Evolutionary conservation across 73 alveolate species (phyloP).

Genomic region (Loxodes magnus): DNA sequence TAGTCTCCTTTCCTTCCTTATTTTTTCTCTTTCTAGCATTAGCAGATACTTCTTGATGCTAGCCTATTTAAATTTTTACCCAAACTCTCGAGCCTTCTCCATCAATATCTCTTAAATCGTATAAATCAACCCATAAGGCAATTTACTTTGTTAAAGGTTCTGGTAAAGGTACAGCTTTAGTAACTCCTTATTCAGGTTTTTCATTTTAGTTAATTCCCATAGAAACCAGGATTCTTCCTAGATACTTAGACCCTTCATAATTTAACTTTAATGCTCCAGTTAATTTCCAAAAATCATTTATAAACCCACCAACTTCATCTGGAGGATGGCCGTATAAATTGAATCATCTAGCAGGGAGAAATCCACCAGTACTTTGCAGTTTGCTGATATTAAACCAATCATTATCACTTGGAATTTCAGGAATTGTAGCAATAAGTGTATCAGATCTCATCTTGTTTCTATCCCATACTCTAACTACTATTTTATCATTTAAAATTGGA

Average conservation of each 20-base stretch:
- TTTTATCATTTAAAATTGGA: constrained; percentile 84
- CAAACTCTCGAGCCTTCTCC: constrained; percentile 52
- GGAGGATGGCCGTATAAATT: constrained; percentile 72
- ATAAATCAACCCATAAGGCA: constrained; percentile 51
- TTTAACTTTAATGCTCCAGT: constrained; percentile 26
- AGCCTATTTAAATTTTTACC: constrained; percentile 53
- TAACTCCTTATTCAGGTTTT: constrained; percentile 49
- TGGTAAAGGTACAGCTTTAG: constrained; percentile 47
- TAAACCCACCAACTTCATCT: constrained; percentile 36
- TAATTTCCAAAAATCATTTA: constrained; percentile 14
- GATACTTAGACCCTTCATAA: constrained; percentile 59
- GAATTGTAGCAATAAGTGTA: constrained; percentile 67
- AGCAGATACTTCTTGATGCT: constrained; percentile 9
- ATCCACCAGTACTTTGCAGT: constrained; percentile 67
- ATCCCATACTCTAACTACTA: constrained; percentile 79
- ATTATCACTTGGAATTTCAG: constrained; percentile 68
- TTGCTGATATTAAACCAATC: constrained; percentile 72
- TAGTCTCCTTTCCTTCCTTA: constrained; percentile 37
- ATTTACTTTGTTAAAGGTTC: constrained; percentile 56
- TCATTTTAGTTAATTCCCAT: constrained; percentile 57
- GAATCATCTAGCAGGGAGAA: constrained; percentile 70
- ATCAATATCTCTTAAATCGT: constrained; percentile 48
- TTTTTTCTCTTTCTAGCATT: constrained; percentile 15
- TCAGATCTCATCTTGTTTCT: constrained; percentile 42
- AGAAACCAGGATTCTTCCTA: constrained; percentile 78